Percentiles rank a stretch among this genome's conserved stretches.
Conservation (phyloP, 176 grass and related monocot species). For the Ensete glaucum region DNA sequence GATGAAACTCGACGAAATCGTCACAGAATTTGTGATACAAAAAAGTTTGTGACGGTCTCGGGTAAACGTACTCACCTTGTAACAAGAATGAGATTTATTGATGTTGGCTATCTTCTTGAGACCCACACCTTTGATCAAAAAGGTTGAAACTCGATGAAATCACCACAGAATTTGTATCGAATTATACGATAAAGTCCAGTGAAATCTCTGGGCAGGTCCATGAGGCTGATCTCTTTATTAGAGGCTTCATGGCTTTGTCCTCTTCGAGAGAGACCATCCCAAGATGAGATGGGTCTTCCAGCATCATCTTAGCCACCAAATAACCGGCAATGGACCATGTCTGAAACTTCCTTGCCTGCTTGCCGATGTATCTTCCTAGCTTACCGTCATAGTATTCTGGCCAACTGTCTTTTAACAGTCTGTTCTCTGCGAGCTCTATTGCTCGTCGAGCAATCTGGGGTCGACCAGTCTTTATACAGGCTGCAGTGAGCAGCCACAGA, state of each 20-base stretch:
- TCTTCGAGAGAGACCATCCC: slow-evolving; percentile 39
- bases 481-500: slow-evolving; percentile 38
- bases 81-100: too few relatives aligned
- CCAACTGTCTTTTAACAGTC: slow-evolving; percentile 30
- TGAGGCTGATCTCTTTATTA: slow-evolving; percentile 34
- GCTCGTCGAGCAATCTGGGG: slow-evolving; percentile 33
- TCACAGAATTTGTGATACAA: neutral
- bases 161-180: neutral
- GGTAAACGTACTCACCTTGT: too few relatives aligned
- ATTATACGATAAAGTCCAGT: neutral
- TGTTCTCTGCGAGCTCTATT: slow-evolving; percentile 31
- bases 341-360: slow-evolving; percentile 35
- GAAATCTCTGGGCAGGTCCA: slow-evolving; percentile 21
- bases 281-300: slow-evolving; percentile 30
- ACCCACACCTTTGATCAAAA: too few relatives aligned
- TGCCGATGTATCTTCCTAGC: slow-evolving; percentile 28
- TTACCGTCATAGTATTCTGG: slow-evolving; percentile 39
- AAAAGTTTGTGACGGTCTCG: too few relatives aligned
- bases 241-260: slow-evolving; percentile 38
- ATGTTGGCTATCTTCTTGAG: too few relatives aligned
- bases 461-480: slow-evolving; percentile 36
- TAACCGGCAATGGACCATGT: slow-evolving; percentile 45
- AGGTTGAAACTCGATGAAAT: neutral
- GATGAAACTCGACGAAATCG: neutral
- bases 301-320: slow-evolving; percentile 42